Evolutionary conservation across 768 basidiomycete genomes (phyloP), one percentile per base, ranked within the genome.

Genomic region (Mycena indigotica): DNA sequence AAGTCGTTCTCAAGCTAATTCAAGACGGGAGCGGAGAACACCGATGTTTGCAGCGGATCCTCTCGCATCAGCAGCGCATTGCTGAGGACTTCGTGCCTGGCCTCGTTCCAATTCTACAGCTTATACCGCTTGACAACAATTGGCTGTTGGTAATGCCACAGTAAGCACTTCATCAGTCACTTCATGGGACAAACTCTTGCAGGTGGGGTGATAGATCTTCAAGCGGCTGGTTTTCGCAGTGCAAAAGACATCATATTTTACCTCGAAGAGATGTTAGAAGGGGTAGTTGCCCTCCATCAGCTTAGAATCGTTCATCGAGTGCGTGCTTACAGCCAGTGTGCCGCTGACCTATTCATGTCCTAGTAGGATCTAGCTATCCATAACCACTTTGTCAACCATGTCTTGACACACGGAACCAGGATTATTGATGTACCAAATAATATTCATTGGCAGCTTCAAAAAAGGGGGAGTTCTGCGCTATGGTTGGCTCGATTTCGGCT

Each of bases 61-160:
- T 25, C 24, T 8, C 8, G 12, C 6, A 25, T 15, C 46, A 48
- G 28, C 13, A 6, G 24, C 4, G 19, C 46, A 16, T 8, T 23
- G 5, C 12, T 8, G 46, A 48, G 24, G 23, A 21, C 23, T 24
- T 10, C 25, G 28, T 48, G 13, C 46, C 46, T 13, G 46, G 46
- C 6, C 25, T 48, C 19, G 46, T 74, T 16, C 70, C 72, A 1
- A 55, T 70, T 3, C 41, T 69, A 0, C 67, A 72, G 17, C n/a
- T 73, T 4, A 48, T 73, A 1, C 51, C 61, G 0, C 46, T 46
- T n/a, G 56, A 59, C 19, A 69, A 64, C 12, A 60, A 61, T 21
- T 44, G 41, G 41, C 15, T 44, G 8, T 13, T 29, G 8, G 66
- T 74, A 13, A 72, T 69, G 67, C 73, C 73, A 5, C 66, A 70